Evolutionary conservation across 148 eudicot genomes (phyloP).

Genomic region (Polygonum aviculare): DNA sequence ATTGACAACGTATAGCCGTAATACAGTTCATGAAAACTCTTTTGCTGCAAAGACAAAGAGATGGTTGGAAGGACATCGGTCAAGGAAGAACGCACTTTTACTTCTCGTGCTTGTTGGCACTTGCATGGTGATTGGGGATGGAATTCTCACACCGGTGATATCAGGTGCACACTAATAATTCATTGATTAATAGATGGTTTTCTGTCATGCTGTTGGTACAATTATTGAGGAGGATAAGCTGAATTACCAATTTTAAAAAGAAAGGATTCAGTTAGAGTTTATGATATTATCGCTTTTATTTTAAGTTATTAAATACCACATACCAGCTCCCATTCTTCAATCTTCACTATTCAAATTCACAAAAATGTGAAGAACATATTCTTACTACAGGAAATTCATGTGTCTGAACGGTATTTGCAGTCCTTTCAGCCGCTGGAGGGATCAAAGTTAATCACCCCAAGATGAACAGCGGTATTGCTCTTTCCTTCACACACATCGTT

Average conservation of each 20-base stretch:
- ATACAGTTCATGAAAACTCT: constrained; percentile 53
- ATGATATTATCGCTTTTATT: not conserved
- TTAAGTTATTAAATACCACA: not conserved
- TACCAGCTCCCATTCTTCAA: not conserved
- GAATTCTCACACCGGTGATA: constrained; percentile 95
- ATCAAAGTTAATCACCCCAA: constrained; percentile 60
- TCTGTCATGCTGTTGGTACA: not conserved
- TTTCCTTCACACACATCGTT: not conserved
- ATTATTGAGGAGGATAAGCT: not conserved
- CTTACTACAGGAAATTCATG: constrained; percentile 2
- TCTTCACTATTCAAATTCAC: not conserved
- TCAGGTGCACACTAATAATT: constrained; percentile 48
- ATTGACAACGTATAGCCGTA: constrained; percentile 93
- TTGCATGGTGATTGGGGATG: constrained; percentile 97
- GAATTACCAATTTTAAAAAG: not conserved
- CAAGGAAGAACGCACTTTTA: constrained; percentile 66
- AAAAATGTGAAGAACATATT: not conserved
- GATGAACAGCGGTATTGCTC: constrained; percentile 44
- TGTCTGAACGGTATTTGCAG: constrained; percentile 24
- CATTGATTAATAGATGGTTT: not conserved
- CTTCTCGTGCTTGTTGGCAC: constrained; percentile 86
- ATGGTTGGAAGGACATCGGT: constrained; percentile 73
- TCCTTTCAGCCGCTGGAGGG: constrained; percentile 75
- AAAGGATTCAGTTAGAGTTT: not conserved
- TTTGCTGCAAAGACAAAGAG: constrained; percentile 82